These are phyloP conservation scores for Suhomyces tanzawaensis DNA, from an alignment of 805 yeast genomes.

Conservation along the genomic window DNA sequence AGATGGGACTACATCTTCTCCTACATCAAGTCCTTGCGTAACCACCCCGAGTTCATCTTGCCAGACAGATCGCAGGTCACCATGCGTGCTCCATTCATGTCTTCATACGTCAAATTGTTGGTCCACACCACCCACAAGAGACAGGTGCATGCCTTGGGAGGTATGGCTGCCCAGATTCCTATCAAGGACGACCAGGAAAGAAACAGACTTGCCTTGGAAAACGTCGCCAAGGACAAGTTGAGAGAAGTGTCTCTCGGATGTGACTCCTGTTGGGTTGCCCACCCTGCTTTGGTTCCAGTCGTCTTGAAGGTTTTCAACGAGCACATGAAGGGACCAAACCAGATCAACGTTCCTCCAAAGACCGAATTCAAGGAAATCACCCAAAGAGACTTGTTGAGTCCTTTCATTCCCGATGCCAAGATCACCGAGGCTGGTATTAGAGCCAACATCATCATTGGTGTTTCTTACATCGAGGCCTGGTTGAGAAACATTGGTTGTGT, in stretches of 20 bases:
- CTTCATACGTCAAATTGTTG: conserved; percentile 68
- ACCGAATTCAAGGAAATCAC: conserved; percentile 52
- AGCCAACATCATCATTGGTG: conserved; percentile 71
- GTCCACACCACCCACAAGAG: conserved; percentile 74
- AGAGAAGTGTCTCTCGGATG: conserved; percentile 78
- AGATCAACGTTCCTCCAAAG: conserved; percentile 54
- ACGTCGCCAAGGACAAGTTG: conserved; percentile 71
- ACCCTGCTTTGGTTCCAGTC: conserved; percentile 75
- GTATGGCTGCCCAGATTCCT: conserved; percentile 88
- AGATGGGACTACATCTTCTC: conserved; percentile 88
- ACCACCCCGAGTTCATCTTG: conserved; percentile 60
- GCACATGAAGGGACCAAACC: conserved; percentile 82
- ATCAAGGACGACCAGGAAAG: conserved; percentile 66
- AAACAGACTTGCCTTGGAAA: conserved; percentile 65
- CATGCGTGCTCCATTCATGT: conserved; percentile 80
- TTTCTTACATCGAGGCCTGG: conserved; percentile 85
- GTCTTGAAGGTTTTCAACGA: conserved; percentile 71
- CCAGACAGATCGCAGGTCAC: conserved; percentile 82
- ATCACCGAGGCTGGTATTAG: conserved; percentile 71
- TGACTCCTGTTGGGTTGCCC: conserved; percentile 90
- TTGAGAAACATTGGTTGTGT: conserved; percentile 81
- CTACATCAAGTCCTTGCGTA: conserved; percentile 72
- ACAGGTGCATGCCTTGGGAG: conserved; percentile 86
- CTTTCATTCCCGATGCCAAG: conserved; percentile 58
- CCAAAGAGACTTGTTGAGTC: conserved; percentile 59